Percentiles rank a stretch among this genome's conserved stretches.
phyloP scores from a whole-genome alignment of 2,329 filamentous ascomycete species.

The Aspergillus sp. region DNA sequence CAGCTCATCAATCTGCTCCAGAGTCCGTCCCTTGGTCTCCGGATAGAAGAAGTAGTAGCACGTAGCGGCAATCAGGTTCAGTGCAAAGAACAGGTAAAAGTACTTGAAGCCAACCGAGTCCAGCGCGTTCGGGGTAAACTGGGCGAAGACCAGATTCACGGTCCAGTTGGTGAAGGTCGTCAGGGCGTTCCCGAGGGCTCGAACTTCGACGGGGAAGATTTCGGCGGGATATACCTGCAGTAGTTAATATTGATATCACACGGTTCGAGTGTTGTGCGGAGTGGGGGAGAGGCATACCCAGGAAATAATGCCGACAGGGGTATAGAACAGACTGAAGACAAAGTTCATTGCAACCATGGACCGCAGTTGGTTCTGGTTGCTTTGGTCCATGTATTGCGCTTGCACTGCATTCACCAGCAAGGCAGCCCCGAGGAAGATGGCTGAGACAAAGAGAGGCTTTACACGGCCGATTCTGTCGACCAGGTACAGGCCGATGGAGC shows the following conservation, averaged over 20 bases:
- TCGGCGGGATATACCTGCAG: slow-evolving; percentile 43
- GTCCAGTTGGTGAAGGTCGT: slow-evolving; percentile 50
- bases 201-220: slow-evolving; percentile 47
- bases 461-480: slow-evolving; percentile 51
- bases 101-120: slow-evolving; percentile 47
- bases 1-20: slow-evolving; percentile 8
- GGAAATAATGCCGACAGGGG: slow-evolving; percentile 45
- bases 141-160: slow-evolving; percentile 49
- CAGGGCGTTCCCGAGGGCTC: slow-evolving; percentile 44
- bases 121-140: slow-evolving; percentile 50
- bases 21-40: slow-evolving; percentile 6
- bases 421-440: slow-evolving; percentile 42
- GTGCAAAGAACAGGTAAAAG: slow-evolving; percentile 52
- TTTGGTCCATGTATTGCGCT: slow-evolving; percentile 11
- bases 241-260: no score
- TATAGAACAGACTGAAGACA: slow-evolving; percentile 48
- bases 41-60: slow-evolving; percentile 12
- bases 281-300: slow-evolving; percentile 29
- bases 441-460: slow-evolving; percentile 47
- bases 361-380: slow-evolving; percentile 39
- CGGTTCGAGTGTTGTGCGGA: no score
- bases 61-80: slow-evolving; percentile 46
- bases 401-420: slow-evolving; percentile 20
- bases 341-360: slow-evolving; percentile 51
- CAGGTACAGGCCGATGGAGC: slow-evolving; percentile 47